Evolutionary conservation across 768 basidiomycete genomes (phyloP), one percentile per base, ranked within the genome.

Genomic region (Mrakia gelida): DNA sequence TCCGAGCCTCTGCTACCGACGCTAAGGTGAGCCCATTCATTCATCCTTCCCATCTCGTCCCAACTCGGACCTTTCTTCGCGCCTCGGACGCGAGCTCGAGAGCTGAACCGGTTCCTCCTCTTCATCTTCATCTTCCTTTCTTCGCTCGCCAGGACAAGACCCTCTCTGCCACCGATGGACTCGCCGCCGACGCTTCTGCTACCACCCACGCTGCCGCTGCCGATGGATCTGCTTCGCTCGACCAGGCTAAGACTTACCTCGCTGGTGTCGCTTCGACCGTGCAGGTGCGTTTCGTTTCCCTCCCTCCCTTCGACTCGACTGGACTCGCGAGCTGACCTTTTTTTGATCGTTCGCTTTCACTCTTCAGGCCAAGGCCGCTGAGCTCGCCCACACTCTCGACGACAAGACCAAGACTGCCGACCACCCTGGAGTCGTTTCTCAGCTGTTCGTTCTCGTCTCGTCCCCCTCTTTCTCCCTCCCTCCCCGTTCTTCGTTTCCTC

Each of bases 381-480:
- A 30, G 32, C 76, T 71, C 71, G 61, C 68, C 5, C 65, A 71
- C 68, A 30, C 28, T 8, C 9, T 77, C 34, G 71, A 77, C 71
- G 76, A 71, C 28, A 62, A 34, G 54, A 77, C 76, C 21, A 62
- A 71, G 68, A 77, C 76, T 15, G 68, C 68, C 28, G 59, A 62
- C 32, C 76, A 77, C 70, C 41, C 76, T n/a, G 76, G 76, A 28
- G 70, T 72, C 34, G 75, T 76, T 21, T 71, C 70, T 38, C 41
- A 41, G 23, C n/a, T 52, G 63, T 75, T 43, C 74, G 74, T 62
- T 54, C 21, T 26, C 49, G 18, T 52, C 49, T 32, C 41, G 9
- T 26, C 71, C 9, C 54, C n/a, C 41, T 13, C 49, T 32, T 28
- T 45, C 32, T 32, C 26, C 26, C 16, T 1, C 56, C 32, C 21